Conservation (phyloP, 2,329 filamentous ascomycete genomes). For the Claviceps monticola region DNA sequence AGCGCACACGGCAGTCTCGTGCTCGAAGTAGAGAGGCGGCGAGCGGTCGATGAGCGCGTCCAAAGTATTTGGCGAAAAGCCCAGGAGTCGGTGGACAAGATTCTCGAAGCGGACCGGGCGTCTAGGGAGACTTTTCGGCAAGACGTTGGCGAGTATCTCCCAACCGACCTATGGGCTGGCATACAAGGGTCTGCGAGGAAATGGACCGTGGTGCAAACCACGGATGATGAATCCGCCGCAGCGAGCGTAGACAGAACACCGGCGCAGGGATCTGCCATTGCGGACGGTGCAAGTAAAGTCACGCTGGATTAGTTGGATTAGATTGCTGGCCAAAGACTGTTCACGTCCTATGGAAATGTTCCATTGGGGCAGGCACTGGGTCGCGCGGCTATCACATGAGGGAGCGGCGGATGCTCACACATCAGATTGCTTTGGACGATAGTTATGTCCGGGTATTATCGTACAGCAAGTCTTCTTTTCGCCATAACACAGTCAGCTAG, state of each 20-base stretch:
- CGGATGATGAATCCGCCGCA: conserved; percentile 12
- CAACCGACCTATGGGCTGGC: conserved; percentile 75
- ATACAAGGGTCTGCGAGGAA: conserved; percentile 46
- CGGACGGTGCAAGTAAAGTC: not conserved
- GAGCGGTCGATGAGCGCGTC: conserved; percentile 59
- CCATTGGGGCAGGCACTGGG: too few relatives aligned
- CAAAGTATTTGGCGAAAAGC: conserved; percentile 64
- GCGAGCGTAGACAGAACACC: conserved; percentile 3
- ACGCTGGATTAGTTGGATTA: not conserved
- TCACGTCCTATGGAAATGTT: too few relatives aligned
- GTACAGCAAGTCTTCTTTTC: too few relatives aligned
- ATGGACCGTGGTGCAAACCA: conserved; percentile 33
- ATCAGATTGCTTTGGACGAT: too few relatives aligned
- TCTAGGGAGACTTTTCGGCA: conserved; percentile 67
- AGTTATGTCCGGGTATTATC: too few relatives aligned
- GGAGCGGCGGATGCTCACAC: too few relatives aligned
- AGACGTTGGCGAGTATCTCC: conserved; percentile 75
- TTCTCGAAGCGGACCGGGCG: conserved; percentile 58
- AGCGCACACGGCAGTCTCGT: conserved; percentile 74
- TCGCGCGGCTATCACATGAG: too few relatives aligned
- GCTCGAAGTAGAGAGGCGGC: conserved; percentile 67
- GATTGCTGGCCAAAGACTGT: not conserved
- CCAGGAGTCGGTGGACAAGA: conserved; percentile 57
- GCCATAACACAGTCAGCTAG: too few relatives aligned
- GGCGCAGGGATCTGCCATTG: conserved; percentile 1